Conservation (phyloP, 2,329 filamentous ascomycete genomes). For the Fusarium transvaalense region DNA sequence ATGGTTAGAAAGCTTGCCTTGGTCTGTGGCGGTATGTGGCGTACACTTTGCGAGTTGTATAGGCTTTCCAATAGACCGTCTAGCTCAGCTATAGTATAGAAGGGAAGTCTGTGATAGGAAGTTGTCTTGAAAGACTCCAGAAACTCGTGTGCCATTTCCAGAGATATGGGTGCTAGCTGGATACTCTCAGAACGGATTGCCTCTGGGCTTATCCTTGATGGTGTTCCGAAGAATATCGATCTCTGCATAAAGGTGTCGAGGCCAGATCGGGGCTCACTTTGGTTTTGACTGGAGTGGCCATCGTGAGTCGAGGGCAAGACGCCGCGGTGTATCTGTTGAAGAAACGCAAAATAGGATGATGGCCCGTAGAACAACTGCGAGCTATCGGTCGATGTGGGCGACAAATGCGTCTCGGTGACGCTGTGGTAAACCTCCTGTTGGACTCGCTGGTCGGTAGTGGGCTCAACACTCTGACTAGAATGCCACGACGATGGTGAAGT, state of each 20-base stretch:
- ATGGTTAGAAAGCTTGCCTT: neutral
- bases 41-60: neutral
- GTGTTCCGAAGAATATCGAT: neutral
- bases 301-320: neutral
- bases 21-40: neutral
- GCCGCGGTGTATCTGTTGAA: neutral
- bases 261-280: neutral
- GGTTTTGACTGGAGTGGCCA: neutral
- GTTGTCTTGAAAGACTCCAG: neutral
- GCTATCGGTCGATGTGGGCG: neutral
- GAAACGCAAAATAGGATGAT: neutral
- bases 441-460: neutral
- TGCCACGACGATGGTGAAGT: neutral
- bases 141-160: neutral
- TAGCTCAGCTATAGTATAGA: neutral
- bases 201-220: neutral
- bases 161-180: neutral
- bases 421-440: neutral
- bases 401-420: neutral
- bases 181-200: neutral
- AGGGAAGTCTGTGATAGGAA: neutral
- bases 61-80: neutral
- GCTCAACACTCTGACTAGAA: neutral
- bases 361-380: neutral
- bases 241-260: neutral